Evolutionary conservation across 805 yeast genomes (phyloP), one percentile per base, ranked within the genome.

Genomic region (Ogataea paraovalis): DNA sequence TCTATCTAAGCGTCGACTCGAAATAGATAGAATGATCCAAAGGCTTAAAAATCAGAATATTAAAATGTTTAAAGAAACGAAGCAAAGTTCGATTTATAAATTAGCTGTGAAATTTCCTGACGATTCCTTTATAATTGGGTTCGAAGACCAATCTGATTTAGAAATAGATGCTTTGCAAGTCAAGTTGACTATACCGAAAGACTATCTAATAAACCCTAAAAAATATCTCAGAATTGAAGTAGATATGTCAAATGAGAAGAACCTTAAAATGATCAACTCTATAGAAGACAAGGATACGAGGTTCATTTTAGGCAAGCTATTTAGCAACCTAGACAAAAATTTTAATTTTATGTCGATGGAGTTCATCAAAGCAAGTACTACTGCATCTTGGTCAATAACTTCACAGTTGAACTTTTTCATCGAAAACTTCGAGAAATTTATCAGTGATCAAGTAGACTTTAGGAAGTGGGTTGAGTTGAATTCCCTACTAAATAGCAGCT

Each of bases 351-450:
- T 59, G 5, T 54, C 68, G 0, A 13, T 30, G 2, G 64, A 59
- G 23, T 47, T 58, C 16, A 42, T 60, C 9, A 50, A 50, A 41
- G 39, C 38, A 19, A 49, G 42, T 13, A 19, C 22, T n/a, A 39
- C 12, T 1, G 33, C 12, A 9, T 45, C 40, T 12, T 57, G 62
- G 59, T 54, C 66, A 2, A 53, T 67, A 6, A 62, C 70, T 1
- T 50, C 65, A 36, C 69, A 67, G 49, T 22, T 68, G 18, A 68
- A 67, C 45, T 55, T 58, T 38, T 59, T 66, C 34, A 56, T 66
- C 7, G 57, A 58, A 25, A 62, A 68, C 50, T 55, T 66, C 34
- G 68, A 66, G 36, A 66, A 64, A 54, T 65, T 66, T 42, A 48
- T 66, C 49, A 59, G 57, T 21, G 62, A 64, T 14, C 43, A 46